Conservation (phyloP, 306 rosid genomes). For the Acacia confusa region DNA sequence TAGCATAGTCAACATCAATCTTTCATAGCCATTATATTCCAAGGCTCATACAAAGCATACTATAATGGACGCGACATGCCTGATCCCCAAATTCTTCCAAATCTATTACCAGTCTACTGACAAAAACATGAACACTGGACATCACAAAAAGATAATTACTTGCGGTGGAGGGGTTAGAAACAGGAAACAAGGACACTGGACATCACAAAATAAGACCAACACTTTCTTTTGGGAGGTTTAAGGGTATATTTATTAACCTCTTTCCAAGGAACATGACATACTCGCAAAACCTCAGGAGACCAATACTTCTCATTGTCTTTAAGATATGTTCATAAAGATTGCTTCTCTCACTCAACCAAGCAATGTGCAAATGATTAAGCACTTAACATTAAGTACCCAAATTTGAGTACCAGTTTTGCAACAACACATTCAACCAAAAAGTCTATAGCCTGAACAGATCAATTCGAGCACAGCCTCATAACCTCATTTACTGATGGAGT, state of each 20-base stretch:
- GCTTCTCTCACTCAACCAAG: not conserved
- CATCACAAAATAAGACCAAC: not conserved
- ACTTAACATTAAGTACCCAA: not conserved
- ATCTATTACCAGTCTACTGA: not conserved
- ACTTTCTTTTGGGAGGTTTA: not conserved
- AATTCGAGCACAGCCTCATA: not conserved
- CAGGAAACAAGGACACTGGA: not conserved
- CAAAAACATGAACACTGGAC: not conserved
- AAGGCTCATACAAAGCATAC: not conserved
- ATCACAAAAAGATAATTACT: not conserved
- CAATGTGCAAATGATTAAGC: not conserved
- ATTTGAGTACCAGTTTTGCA: not conserved
- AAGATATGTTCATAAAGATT: not conserved
- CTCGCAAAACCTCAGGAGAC: not conserved
- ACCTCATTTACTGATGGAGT: not conserved
- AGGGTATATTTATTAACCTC: not conserved
- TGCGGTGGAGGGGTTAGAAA: not conserved
- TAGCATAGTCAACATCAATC: not conserved
- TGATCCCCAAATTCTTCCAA: not conserved
- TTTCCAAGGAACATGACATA: not conserved
- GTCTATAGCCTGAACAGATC: not conserved
- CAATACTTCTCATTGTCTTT: not conserved
- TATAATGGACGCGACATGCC: not conserved
- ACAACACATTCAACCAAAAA: not conserved
- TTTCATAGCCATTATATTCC: not conserved